These are phyloP conservation scores for Theileria orientalis DNA, from an alignment of 169 alveolate genomes.

Conservation along the genomic window DNA sequence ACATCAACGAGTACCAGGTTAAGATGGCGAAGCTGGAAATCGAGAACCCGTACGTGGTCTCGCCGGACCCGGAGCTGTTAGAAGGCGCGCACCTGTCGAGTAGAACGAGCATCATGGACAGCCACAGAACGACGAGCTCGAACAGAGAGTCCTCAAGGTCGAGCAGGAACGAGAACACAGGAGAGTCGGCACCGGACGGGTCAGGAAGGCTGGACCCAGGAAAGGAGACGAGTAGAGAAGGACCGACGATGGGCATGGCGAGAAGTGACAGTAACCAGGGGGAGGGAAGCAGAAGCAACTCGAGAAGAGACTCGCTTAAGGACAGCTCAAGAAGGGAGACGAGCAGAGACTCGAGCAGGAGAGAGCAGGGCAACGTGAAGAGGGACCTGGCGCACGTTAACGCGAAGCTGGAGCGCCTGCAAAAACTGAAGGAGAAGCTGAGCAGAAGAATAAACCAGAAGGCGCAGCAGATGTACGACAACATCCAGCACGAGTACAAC, in stretches of 20 bases:
- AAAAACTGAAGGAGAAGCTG: slow-evolving; percentile 63
- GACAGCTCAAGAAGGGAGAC: too few species aligned
- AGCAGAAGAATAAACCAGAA: slow-evolving; percentile 86
- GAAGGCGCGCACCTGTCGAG: neutral
- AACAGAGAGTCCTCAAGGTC: too few species aligned
- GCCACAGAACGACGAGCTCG: too few species aligned
- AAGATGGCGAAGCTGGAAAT: slow-evolving; percentile 37
- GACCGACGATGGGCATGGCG: too few species aligned
- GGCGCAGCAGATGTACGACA: slow-evolving; percentile 90
- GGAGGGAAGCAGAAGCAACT: too few species aligned
- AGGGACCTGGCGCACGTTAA: neutral
- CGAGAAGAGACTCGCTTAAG: too few species aligned
- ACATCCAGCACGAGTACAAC: slow-evolving; percentile 85
- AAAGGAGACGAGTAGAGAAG: too few species aligned
- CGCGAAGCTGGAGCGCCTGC: slow-evolving; percentile 58
- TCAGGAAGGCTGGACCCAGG: too few species aligned
- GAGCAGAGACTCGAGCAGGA: too few species aligned
- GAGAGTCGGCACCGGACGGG: neutral
- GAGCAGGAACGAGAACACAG: neutral
- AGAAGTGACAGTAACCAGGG: too few species aligned
- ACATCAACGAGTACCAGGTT: slow-evolving; percentile 48
- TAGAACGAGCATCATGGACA: neutral
- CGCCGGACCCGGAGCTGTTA: neutral
- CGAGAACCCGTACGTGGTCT: slow-evolving; percentile 27
- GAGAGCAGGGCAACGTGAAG: too few species aligned